A percentile compares a stretch with the other conserved stretches of the same genome.
Conservation (phyloP, 2,329 filamentous ascomycete genomes). For the Aspergillus spinulosporus region DNA sequence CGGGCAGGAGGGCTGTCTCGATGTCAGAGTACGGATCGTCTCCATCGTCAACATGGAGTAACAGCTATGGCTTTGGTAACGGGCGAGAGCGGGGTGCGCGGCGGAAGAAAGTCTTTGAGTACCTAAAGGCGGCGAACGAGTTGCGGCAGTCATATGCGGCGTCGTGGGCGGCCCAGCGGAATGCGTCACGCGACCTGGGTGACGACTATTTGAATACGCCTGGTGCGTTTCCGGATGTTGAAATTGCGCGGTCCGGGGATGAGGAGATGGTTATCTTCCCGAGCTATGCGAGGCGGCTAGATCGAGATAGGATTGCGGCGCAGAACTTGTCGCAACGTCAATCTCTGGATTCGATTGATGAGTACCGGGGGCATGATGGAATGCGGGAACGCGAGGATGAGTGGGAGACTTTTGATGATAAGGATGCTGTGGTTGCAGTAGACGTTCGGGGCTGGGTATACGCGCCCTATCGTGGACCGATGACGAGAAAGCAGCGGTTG, state of each 20-base stretch:
- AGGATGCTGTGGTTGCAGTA: constrained; percentile 85
- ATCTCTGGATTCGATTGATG: constrained; percentile 38
- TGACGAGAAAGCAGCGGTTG: constrained; percentile 83
- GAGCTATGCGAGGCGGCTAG: constrained; percentile 79
- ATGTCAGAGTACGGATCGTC: constrained; percentile 30
- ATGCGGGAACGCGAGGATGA: constrained; percentile 68
- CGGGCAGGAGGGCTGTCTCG: constrained; percentile 11
- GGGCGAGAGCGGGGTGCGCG: constrained; percentile 64
- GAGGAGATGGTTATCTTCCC: constrained; percentile 96
- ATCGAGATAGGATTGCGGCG: constrained; percentile 48
- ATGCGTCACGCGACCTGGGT: constrained; percentile 39
- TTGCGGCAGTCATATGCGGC: constrained; percentile 66
- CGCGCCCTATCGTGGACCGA: constrained; percentile 76
- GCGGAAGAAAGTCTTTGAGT: constrained; percentile 74
- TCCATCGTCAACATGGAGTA: constrained; percentile 25
- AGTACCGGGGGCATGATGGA: constrained; percentile 39
- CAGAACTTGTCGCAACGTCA: constrained; percentile 30
- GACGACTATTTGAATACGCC: constrained; percentile 58
- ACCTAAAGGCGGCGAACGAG: constrained; percentile 71
- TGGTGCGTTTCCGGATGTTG: constrained; percentile 78
- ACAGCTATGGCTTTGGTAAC: constrained; percentile 21
- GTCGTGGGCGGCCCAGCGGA: constrained; percentile 52
- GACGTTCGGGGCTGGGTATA: constrained; percentile 97
- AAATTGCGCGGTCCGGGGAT: constrained; percentile 74
- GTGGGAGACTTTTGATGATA: constrained; percentile 77